Evolutionary conservation across 2,329 filamentous ascomycete species (phyloP).

Genomic region (Aspergillus glaucus): DNA sequence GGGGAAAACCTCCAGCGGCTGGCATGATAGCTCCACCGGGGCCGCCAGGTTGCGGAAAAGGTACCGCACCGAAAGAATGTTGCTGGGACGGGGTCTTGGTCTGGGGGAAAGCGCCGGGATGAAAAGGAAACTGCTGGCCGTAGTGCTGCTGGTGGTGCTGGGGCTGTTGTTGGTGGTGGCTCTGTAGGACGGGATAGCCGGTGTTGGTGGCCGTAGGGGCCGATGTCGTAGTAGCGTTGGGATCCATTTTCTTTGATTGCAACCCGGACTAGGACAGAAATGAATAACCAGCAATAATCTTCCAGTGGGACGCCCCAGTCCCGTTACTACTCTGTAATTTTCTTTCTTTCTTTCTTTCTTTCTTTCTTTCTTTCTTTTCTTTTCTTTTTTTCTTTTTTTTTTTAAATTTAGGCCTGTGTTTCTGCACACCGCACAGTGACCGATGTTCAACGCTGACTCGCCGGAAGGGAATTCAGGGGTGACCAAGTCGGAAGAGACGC

Average conservation of each 20-base stretch:
- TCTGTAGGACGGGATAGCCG: slow-evolving; percentile 19
- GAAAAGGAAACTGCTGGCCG: slow-evolving; percentile 28
- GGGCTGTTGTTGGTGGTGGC: slow-evolving; percentile 11
- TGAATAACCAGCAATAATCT: not conserved
- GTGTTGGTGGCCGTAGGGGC: slow-evolving; percentile 9
- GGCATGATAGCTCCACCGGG: slow-evolving; percentile 34
- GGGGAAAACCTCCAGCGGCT: slow-evolving; percentile 24
- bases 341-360: slow-evolving; percentile 1
- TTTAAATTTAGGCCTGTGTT: not conserved
- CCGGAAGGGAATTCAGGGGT: slow-evolving; percentile 7
- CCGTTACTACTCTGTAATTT: not conserved
- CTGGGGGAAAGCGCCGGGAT: slow-evolving; percentile 31
- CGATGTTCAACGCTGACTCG: slow-evolving; percentile 5
- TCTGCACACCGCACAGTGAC: not conserved
- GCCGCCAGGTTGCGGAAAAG: slow-evolving; percentile 26
- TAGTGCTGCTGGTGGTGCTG: slow-evolving; percentile 18
- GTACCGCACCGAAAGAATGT: slow-evolving; percentile 30
- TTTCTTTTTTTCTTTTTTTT: slow-evolving; percentile 1
- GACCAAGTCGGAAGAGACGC: not conserved
- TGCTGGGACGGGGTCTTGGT: slow-evolving; percentile 25
- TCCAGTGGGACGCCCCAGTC: not conserved
- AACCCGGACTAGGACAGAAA: not conserved
- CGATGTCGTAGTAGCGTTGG: slow-evolving; percentile 22
- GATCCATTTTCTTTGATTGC: slow-evolving; percentile 20
- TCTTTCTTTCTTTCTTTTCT: not conserved